Evolutionary conservation across 1,284 basidiomycete species (phyloP).

Genomic region (Bondarzewia mesenterica): DNA sequence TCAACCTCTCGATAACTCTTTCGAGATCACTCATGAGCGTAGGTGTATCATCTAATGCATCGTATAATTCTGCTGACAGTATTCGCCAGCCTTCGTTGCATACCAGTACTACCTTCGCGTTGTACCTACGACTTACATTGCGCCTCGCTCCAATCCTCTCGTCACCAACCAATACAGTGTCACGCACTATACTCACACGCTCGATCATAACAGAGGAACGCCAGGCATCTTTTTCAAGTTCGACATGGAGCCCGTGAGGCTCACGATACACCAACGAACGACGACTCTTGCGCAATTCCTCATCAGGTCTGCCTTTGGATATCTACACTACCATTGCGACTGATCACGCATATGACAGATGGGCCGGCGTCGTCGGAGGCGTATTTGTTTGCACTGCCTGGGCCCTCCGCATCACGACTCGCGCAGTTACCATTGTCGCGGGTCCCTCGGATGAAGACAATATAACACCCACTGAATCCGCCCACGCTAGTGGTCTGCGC

Average conservation of each 20-base stretch:
- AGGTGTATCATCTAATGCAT: constrained; percentile 21
- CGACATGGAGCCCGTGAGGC: constrained; percentile 85
- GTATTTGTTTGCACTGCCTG: constrained; percentile 77
- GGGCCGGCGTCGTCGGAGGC: constrained; percentile 74
- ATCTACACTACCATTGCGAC: constrained; percentile 5
- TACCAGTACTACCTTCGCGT: constrained; percentile 96
- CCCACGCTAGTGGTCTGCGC: constrained; percentile 35
- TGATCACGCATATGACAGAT: constrained; percentile 28
- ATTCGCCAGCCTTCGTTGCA: constrained; percentile 79
- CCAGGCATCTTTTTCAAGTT: constrained; percentile 98
- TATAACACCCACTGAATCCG: constrained; percentile 53
- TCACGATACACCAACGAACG: constrained; percentile 84
- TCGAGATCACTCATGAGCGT: constrained; percentile 79
- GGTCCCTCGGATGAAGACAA: constrained; percentile 50
- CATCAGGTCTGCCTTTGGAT: constrained; percentile 49
- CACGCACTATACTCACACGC: constrained; percentile 80
- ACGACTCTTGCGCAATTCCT: constrained; percentile 76
- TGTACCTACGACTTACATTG: constrained; percentile 91
- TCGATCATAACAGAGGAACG: constrained; percentile 73
- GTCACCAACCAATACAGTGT: constrained; percentile 93
- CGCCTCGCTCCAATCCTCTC: constrained; percentile 50
- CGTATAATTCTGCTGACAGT: not conserved
- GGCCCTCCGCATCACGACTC: constrained; percentile 59
- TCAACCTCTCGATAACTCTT: constrained; percentile 89
- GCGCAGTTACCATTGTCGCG: constrained; percentile 58